These are phyloP conservation scores for Raffaelea albimanens DNA, from an alignment of 2,329 filamentous ascomycete species.

Conservation along the genomic window DNA sequence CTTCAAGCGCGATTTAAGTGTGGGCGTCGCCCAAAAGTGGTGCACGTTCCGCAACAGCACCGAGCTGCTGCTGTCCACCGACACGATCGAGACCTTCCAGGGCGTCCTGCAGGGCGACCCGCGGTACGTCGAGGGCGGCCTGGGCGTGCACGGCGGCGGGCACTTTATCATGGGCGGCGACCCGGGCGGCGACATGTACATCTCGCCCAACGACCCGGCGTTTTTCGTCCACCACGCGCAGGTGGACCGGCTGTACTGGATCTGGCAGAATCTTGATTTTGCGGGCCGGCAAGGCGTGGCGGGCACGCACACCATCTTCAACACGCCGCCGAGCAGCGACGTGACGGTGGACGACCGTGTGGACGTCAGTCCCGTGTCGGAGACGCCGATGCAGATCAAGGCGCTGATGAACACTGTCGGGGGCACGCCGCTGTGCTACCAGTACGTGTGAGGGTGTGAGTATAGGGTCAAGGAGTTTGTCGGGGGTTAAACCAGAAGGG, in stretches of 20 bases:
- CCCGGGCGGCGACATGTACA: slow-evolving; percentile 33
- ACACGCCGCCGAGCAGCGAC: slow-evolving; percentile 25
- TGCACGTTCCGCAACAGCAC: slow-evolving; percentile 18
- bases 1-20: slow-evolving; percentile 22
- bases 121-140: slow-evolving; percentile 2
- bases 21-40: slow-evolving; percentile 13
- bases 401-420: slow-evolving; percentile 27
- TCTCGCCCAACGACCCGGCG: slow-evolving; percentile 33
- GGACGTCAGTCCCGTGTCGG: slow-evolving; percentile 14
- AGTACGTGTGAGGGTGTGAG: not conserved
- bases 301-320: slow-evolving; percentile 31
- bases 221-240: slow-evolving; percentile 37
- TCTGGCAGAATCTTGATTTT: slow-evolving; percentile 38
- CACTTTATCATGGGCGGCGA: slow-evolving; percentile 35
- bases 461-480: too few relatives aligned
- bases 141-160: slow-evolving; percentile 29
- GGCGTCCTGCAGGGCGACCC: slow-evolving; percentile 24
- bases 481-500: too few relatives aligned
- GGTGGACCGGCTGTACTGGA: slow-evolving; percentile 37
- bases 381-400: slow-evolving; percentile 15
- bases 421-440: slow-evolving; percentile 28
- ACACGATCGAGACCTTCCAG: slow-evolving; percentile 24
- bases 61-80: slow-evolving; percentile 21
- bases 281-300: slow-evolving; percentile 22
- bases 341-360: slow-evolving; percentile 27